Evolutionary conservation across 805 yeast species (phyloP), one percentile per base, ranked within the genome.

Genomic region (Metschnikowia anglica): DNA sequence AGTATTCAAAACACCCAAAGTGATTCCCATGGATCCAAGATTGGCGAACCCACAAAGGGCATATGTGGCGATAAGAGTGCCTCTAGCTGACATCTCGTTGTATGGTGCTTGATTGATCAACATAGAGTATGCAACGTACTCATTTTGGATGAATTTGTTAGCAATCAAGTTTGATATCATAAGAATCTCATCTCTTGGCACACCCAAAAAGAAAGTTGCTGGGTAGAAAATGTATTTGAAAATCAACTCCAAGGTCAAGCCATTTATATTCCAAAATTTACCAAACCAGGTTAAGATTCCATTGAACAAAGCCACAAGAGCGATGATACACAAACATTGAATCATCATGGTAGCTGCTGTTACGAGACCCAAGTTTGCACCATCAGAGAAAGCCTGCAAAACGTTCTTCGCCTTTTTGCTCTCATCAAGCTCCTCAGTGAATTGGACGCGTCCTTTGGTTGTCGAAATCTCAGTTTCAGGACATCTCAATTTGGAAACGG

Each of bases 1-100:
- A 37, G 80, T 70, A 47, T 77, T 73, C 53, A 80, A 69, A 31
- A 80, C 83, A 55, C 84, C 83, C 46, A 80, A 61, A 46, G 78
- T 79, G 45, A 79, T 78, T 53, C 83, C 85, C 49, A 80, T 66
- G 5, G 82, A 75, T 23, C 84, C 85, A 35, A 80, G 63, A 61
- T 80, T 80, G 26, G 83, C 76, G 59, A 80, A 80, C 1, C 85
- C 83, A 66, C 84, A 79, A 31, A 77, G 70, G 15, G 81, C 79
- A 49, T 78, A 80, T 15, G 84, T 79, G 26, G 83, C 82, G 53
- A 80, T 65, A 54, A 80, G 63, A 26, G 67, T 68, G 28, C 79
- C 77, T 61, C 84, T 73, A 39, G 66, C 61, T 27, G 77, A 66
- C 71, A 80, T 60, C 34, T 60, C 54, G 27, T 64, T 67, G 63